Evolutionary conservation across 495 filamentous ascomycete species (phyloP), one percentile per base, ranked within the genome.

Genomic region (Tuber calosporum): DNA sequence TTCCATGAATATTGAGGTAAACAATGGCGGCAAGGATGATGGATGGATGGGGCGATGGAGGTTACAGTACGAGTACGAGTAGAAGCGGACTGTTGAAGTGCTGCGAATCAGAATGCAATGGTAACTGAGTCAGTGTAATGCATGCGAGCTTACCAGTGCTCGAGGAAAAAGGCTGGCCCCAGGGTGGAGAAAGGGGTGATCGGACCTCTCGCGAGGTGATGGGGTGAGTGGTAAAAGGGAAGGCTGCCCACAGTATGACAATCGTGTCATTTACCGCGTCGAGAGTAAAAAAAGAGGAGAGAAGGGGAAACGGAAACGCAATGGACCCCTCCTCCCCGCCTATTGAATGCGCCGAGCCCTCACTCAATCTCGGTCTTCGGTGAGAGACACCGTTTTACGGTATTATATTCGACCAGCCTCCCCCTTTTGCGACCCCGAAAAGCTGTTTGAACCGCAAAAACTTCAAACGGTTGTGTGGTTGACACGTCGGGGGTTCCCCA

Each of bases 131-230:
- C 26, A 34, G 53, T 15, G 53, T 62, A 62, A 62, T 34, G 26
- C 53, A 62, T 62, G 53, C 53, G 53, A 62, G 13, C 53, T 62
- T 62, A 62, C 53, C 26, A 62, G 53, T 62, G 11, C n/a, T n/a
- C n/a, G n/a, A n/a, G n/a, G n/a, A n/a, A 34, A 62, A 34, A 34
- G 13, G 53, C n/a, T 34, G 53, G 53, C 17, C 53, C 26, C 26
- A 17, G 53, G n/a, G n/a, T 19, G 53, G 53, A 34, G 30, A 62
- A 62, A 17, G 53, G 53, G 53, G 53, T 62, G 53, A 62, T 62
- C 11, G 53, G 26, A 11, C 53, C 53, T 34, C 53, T 34, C 19
- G 53, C 53, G 30, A 6, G 4, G 53, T 62, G 53, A 62, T 34
- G 53, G 9, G 9, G 26, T 13, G 53, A 62, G 53, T 17, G 34